Conservation (phyloP, 306 rosid species). For the Macrotyloma uniflorum region DNA sequence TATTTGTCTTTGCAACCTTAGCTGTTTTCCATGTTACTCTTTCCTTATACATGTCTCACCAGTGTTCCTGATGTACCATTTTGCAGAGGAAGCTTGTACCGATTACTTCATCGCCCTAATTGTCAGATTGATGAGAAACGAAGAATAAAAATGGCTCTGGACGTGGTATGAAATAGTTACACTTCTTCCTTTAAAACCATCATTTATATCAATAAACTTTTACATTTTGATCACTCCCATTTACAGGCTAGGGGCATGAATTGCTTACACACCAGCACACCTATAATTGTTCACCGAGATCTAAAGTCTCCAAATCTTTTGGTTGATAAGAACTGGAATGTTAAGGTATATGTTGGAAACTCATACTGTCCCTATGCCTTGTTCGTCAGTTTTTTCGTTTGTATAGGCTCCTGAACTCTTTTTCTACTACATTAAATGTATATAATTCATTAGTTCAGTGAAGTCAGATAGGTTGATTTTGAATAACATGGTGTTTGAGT, state of each 20-base stretch:
- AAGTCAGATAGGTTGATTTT: conserved; percentile 26
- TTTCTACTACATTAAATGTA: conserved; percentile 1
- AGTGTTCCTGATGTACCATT: conserved; percentile 31
- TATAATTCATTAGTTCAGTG: conserved; percentile 33
- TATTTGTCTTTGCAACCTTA: conserved; percentile 33
- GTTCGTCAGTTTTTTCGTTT: conserved; percentile 26
- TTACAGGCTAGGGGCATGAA: conserved; percentile 99
- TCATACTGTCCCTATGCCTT: conserved; percentile 27
- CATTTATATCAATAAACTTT: conserved; percentile 30
- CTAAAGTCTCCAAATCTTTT: conserved; percentile 95
- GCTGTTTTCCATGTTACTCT: conserved; percentile 20
- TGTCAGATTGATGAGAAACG: conserved; percentile 87
- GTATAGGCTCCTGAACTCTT: conserved; percentile 12
- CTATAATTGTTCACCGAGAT: conserved; percentile 98
- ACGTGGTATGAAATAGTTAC: conserved; percentile 72
- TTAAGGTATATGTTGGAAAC: conserved; percentile 66
- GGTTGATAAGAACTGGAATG: conserved; percentile 98
- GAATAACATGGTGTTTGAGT: conserved; percentile 13
- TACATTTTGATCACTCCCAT: conserved; percentile 35
- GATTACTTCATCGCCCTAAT: conserved; percentile 89
- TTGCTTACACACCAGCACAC: conserved; percentile 91
- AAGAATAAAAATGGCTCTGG: conserved; percentile 97
- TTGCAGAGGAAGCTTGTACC: conserved; percentile 90
- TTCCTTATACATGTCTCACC: conserved; percentile 5
- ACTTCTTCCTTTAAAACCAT: conserved; percentile 20